A percentile compares a stretch with the other conserved stretches of the same genome.
phyloP scores from a whole-genome alignment of 257 asterid genomes.

The Solanum dulcamara region DNA sequence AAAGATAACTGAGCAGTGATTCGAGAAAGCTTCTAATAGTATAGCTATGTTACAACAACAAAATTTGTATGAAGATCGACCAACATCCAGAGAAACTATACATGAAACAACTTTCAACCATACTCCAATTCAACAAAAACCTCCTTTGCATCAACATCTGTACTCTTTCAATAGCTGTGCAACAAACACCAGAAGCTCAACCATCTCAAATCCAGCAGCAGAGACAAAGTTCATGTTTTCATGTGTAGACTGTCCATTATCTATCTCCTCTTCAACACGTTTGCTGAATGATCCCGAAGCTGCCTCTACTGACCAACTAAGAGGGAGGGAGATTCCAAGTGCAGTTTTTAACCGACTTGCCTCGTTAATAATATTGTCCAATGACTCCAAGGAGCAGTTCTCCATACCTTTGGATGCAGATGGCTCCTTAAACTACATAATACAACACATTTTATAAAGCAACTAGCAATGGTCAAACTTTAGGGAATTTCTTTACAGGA shows the following conservation, averaged over 20 bases:
- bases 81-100: background rate
- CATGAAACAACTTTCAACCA: background rate
- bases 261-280: conserved; percentile 8
- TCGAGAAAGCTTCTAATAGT: background rate
- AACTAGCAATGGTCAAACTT: background rate
- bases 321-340: conserved; percentile 72
- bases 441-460: background rate
- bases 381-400: conserved; percentile 11
- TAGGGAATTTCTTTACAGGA: background rate
- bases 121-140: background rate
- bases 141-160: background rate
- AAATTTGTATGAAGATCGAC: background rate
- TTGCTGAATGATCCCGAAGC: conserved; percentile 17
- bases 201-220: conserved; percentile 88
- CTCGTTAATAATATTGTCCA: conserved; percentile 44
- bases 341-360: conserved; percentile 75
- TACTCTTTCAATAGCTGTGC: conserved; percentile 43
- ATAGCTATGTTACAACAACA: background rate
- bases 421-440: conserved; percentile 39
- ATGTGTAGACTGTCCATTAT: conserved; percentile 1
- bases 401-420: conserved; percentile 8
- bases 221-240: conserved; percentile 66
- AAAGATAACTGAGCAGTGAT: background rate
- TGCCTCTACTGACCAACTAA: conserved; percentile 57
- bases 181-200: conserved; percentile 72